Evolutionary conservation across 2,329 filamentous ascomycete species (phyloP).

Genomic region (Lanzia echinophila): DNA sequence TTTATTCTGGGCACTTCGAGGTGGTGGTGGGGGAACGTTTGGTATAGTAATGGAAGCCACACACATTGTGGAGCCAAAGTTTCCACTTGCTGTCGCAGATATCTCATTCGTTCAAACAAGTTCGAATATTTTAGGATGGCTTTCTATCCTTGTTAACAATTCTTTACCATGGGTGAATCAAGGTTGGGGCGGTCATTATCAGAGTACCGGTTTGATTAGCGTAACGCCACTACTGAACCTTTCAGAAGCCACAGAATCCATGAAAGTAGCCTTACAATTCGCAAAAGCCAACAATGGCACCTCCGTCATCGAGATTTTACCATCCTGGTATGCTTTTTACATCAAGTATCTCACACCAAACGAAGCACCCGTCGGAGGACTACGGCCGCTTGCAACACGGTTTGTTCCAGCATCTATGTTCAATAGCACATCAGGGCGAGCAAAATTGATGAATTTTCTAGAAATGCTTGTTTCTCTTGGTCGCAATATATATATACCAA

Average conservation of each 20-base stretch:
- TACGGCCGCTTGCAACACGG: constrained; percentile 6
- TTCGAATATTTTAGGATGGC: constrained; percentile 9
- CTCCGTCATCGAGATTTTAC: constrained; percentile 9
- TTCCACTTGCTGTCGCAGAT: constrained; percentile 11
- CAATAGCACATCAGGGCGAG: constrained; percentile 1
- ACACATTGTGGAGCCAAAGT: constrained; percentile 13
- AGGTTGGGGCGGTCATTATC: constrained; percentile 18
- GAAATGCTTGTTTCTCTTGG: constrained; percentile 10
- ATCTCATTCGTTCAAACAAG: constrained; percentile 11
- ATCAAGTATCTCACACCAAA: constrained; percentile 12
- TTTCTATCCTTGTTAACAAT: constrained; percentile 13
- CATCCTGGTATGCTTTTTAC: constrained; percentile 15
- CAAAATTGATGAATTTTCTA: constrained; percentile 9
- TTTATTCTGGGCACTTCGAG: constrained; percentile 44
- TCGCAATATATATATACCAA: constrained; percentile 12
- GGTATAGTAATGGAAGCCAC: constrained; percentile 34
- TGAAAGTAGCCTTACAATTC: constrained; percentile 11
- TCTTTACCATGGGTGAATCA: constrained; percentile 15
- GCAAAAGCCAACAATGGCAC: constrained; percentile 9
- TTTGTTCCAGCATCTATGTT: constrained; percentile 13
- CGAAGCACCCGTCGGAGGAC: constrained; percentile 8
- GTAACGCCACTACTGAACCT: constrained; percentile 15
- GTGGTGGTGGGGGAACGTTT: constrained; percentile 40
- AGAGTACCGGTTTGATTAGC: constrained; percentile 11
- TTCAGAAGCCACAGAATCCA: constrained; percentile 11